phyloP scores from a whole-genome alignment of 306 rosid species.

The Prunus padus region DNA sequence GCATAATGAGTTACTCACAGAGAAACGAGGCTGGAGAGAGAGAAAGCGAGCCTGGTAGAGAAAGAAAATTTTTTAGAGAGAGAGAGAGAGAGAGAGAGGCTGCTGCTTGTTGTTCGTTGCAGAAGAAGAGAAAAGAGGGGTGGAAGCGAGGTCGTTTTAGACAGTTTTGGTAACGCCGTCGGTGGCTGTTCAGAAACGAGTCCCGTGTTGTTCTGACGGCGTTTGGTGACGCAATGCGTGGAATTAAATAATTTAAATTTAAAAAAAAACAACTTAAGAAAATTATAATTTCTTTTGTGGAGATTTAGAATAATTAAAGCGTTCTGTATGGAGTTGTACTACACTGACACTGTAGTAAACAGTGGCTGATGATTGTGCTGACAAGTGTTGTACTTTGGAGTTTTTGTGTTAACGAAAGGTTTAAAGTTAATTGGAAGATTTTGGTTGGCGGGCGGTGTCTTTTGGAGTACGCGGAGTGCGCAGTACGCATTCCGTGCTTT shows the following conservation, averaged over 20 bases:
- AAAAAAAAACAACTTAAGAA: neutral
- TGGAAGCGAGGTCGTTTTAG: constrained; percentile 20
- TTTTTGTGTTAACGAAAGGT: neutral
- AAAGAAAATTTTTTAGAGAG: neutral
- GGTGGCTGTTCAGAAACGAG: neutral
- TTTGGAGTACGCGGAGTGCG: constrained; percentile 44
- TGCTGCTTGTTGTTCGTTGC: neutral
- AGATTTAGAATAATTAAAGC: neutral
- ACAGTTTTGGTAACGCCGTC: constrained; percentile 35
- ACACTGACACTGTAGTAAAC: neutral
- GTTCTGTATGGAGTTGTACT: neutral
- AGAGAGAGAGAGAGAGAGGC: constrained; percentile 10
- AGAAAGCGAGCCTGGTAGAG: neutral
- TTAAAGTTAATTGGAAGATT: neutral
- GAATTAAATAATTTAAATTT: neutral
- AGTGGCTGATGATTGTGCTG: neutral
- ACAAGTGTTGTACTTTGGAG: neutral
- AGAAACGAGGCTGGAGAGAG: constrained; percentile 23
- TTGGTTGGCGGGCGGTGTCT: constrained; percentile 14
- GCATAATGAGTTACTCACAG: neutral
- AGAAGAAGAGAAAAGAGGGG: constrained; percentile 6
- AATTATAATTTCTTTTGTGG: neutral
- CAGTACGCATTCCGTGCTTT: constrained; percentile 52
- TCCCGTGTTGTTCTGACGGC: constrained; percentile 17
- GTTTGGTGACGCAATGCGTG: constrained; percentile 14